phyloP scores from a whole-genome alignment of 176 grass and related monocot genomes.

The Oryza coarctata region DNA sequence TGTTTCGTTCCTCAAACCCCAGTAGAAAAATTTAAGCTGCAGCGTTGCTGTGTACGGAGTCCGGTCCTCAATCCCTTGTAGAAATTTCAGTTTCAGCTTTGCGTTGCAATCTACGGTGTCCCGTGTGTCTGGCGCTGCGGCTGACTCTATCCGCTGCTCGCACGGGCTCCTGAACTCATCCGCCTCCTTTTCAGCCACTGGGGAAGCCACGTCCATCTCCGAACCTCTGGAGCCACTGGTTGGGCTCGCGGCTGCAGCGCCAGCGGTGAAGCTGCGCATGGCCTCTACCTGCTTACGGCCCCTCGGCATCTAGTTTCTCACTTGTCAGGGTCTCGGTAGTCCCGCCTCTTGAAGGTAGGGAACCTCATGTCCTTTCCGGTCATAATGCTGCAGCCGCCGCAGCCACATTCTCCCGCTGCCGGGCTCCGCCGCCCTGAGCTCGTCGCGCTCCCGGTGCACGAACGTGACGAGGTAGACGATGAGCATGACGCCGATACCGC shows the following conservation, averaged over 20 bases:
- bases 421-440: constrained; percentile 19
- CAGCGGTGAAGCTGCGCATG: neutral
- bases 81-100: neutral
- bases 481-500: constrained; percentile 45
- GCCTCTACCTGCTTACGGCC: neutral
- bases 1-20: neutral
- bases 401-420: constrained; percentile 1
- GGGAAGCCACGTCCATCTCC: too few relatives aligned
- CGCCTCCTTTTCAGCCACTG: neutral
- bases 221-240: neutral
- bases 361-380: constrained; percentile 25
- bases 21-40: too few relatives aligned
- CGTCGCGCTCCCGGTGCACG: constrained; percentile 47
- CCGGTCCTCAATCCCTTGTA: neutral
- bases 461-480: constrained; percentile 43
- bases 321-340: neutral
- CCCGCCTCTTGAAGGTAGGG: constrained; percentile 28
- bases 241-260: neutral
- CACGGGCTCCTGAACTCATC: neutral
- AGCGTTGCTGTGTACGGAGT: too few relatives aligned
- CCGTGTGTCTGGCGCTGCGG: neutral
- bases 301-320: neutral
- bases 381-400: constrained; percentile 41
- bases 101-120: neutral
- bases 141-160: neutral